Evolutionary conservation across 2,329 filamentous ascomycete species (phyloP).

Genomic region (Arthroderma sp.): DNA sequence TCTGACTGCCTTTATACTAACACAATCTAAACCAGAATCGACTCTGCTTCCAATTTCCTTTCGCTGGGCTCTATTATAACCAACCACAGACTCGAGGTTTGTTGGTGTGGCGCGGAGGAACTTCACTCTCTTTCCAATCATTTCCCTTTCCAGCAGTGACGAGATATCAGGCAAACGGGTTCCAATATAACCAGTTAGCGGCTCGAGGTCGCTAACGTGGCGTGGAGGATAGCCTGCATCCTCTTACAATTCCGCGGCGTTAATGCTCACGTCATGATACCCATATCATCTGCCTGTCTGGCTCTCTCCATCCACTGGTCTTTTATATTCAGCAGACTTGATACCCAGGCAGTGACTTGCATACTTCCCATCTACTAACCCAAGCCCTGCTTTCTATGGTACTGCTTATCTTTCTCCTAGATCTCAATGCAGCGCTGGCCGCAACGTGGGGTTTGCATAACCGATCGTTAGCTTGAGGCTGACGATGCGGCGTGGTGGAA

Average conservation of each 20-base stretch:
- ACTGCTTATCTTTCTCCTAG: neutral
- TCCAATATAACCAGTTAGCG: slow-evolving; percentile 1
- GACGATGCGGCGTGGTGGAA: slow-evolving; percentile 6
- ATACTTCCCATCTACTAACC: too few relatives aligned
- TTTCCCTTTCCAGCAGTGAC: neutral
- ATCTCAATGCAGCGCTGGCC: neutral
- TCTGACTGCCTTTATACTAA: neutral
- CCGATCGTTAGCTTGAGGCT: neutral
- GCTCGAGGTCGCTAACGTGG: slow-evolving; percentile 5
- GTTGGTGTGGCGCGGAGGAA: slow-evolving; percentile 2
- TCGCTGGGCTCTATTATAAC: neutral
- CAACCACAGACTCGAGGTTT: slow-evolving; percentile 1
- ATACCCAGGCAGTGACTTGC: too few relatives aligned
- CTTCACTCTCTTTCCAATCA: neutral
- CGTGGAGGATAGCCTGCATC: slow-evolving; percentile 1
- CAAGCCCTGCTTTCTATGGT: neutral
- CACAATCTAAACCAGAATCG: neutral
- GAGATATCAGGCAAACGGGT: too few relatives aligned
- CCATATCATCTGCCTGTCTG: too few relatives aligned
- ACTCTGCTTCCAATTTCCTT: neutral
- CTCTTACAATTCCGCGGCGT: neutral
- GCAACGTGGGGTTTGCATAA: neutral
- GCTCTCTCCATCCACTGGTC: too few relatives aligned
- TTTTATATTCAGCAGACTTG: too few relatives aligned
- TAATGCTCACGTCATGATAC: too few relatives aligned